Conservation (phyloP, 106 monocot species). For the Phalaenopsis aphrodite region DNA sequence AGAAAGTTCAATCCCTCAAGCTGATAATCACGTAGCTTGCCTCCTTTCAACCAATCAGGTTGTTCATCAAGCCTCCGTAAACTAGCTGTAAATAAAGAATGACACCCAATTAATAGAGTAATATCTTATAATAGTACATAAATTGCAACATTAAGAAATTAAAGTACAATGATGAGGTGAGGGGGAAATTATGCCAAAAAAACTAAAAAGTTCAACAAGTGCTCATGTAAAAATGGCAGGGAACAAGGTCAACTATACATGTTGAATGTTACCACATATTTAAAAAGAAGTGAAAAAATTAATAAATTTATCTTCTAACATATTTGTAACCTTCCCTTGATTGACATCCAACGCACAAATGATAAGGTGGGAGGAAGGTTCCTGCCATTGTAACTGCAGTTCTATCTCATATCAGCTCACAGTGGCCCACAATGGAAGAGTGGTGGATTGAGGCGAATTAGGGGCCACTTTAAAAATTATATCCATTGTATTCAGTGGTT, state of each 20-base stretch:
- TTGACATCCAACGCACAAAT: no score
- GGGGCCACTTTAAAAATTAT: no score
- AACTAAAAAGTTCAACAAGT: background rate
- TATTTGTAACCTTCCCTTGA: no score
- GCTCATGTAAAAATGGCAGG: background rate
- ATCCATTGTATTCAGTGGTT: no score
- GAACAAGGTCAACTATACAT: constrained; percentile 2
- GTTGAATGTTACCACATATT: background rate
- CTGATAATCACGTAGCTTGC: constrained; percentile 99
- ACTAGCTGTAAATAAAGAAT: constrained; percentile 53
- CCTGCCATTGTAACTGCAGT: no score
- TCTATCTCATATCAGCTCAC: no score
- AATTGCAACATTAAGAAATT: background rate
- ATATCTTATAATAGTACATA: background rate
- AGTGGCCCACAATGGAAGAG: no score
- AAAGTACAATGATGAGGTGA: background rate
- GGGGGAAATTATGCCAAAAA: background rate
- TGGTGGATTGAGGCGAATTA: no score
- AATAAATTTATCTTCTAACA: no score
- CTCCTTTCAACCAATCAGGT: constrained; percentile 93
- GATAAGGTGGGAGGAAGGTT: no score
- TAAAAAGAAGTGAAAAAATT: no score
- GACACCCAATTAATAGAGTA: constrained; percentile 4
- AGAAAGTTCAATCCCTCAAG: constrained; percentile 99
- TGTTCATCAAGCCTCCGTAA: constrained; percentile 95